A percentile compares a stretch with the other conserved stretches of the same genome.
These are phyloP conservation scores for Boletus sensibilis DNA, from an alignment of 768 basidiomycete genomes.

Conservation along the genomic window DNA sequence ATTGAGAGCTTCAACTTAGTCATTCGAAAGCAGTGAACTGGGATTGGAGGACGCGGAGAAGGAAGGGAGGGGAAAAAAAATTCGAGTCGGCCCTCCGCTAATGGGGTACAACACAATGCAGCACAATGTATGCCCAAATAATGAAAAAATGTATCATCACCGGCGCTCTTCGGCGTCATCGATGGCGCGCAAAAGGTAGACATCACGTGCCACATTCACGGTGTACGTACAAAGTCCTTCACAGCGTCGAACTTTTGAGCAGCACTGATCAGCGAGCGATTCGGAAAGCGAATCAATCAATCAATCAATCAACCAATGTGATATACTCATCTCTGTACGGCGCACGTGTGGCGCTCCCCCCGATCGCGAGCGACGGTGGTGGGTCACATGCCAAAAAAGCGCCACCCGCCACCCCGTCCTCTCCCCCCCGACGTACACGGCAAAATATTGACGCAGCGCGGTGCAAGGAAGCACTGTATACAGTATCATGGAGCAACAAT, in stretches of 20 bases:
- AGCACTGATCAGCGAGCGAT: not conserved
- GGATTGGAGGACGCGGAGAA: no score
- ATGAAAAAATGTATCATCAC: no score
- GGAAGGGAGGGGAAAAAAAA: no score
- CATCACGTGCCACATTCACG: no score
- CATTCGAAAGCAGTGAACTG: no score
- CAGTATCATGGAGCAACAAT: not conserved
- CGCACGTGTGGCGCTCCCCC: not conserved
- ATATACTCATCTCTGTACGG: not conserved
- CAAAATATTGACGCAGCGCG: not conserved
- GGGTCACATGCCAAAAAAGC: constrained; percentile 1
- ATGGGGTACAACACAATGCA: no score
- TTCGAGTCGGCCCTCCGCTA: no score
- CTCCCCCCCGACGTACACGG: not conserved
- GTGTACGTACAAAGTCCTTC: no score
- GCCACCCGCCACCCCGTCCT: not conserved
- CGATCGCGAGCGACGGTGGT: not conserved
- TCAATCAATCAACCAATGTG: not conserved
- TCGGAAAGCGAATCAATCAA: not conserved
- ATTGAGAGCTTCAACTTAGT: no score
- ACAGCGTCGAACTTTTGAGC: not conserved
- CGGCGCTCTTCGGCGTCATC: no score
- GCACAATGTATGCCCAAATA: no score
- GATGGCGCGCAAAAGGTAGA: no score
- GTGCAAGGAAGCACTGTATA: not conserved